Percentiles rank a stretch among this genome's conserved stretches.
phyloP scores from a whole-genome alignment of 306 rosid species.

The Prinsepia uniflora region DNA sequence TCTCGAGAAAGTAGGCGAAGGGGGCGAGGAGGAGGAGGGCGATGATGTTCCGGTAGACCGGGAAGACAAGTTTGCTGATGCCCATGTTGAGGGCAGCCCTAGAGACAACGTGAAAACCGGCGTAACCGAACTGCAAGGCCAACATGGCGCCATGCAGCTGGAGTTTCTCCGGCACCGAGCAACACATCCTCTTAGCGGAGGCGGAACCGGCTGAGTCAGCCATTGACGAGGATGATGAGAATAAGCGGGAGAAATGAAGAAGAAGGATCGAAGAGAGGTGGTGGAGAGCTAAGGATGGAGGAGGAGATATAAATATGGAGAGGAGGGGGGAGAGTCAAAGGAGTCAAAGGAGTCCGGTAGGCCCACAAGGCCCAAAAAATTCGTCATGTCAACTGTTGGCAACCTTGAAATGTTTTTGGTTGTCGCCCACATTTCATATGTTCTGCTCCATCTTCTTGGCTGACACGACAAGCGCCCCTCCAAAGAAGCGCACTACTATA shows the following conservation, averaged over 20 bases:
- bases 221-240: slow-evolving; percentile 28
- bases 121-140: slow-evolving; percentile 93
- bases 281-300: slow-evolving; percentile 36
- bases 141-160: slow-evolving; percentile 97
- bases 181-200: slow-evolving; percentile 57
- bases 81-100: slow-evolving; percentile 99
- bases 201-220: slow-evolving; percentile 50
- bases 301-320: slow-evolving; percentile 48
- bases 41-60: slow-evolving; percentile 80
- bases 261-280: slow-evolving; percentile 12
- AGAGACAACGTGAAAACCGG: slow-evolving; percentile 94
- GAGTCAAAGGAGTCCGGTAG: background rate
- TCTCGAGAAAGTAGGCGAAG: slow-evolving; percentile 85
- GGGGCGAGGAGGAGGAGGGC: slow-evolving; percentile 85
- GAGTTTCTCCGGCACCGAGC: slow-evolving; percentile 67
- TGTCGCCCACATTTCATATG: slow-evolving; percentile 65
- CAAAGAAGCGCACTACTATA: slow-evolving; percentile 28
- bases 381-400: slow-evolving; percentile 62
- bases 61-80: slow-evolving; percentile 86
- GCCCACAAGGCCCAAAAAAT: slow-evolving; percentile 46
- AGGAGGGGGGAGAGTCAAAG: background rate
- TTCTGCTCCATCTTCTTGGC: slow-evolving; percentile 9
- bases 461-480: slow-evolving; percentile 42
- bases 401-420: slow-evolving; percentile 53
- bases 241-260: background rate